phyloP scores from a whole-genome alignment of 2,329 filamentous ascomycete species.

The Lachnellula occidentalis region DNA sequence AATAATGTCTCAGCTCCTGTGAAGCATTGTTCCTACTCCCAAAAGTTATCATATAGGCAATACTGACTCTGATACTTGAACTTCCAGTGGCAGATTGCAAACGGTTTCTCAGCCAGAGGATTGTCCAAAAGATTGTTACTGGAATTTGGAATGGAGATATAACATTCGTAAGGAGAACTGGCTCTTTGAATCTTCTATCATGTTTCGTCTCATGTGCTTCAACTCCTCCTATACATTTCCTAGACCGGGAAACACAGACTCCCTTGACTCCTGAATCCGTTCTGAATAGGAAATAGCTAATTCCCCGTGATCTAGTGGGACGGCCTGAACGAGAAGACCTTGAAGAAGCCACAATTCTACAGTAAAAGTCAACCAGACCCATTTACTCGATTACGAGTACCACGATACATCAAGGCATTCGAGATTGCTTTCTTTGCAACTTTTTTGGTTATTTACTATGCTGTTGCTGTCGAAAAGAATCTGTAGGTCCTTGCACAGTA shows the following conservation, averaged over 20 bases:
- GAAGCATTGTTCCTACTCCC: too few relatives aligned
- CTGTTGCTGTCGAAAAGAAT: constrained; percentile 72
- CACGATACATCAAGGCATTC: constrained; percentile 78
- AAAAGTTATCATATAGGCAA: too few relatives aligned
- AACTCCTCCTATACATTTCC: too few relatives aligned
- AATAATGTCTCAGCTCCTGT: too few relatives aligned
- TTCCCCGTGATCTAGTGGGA: too few relatives aligned
- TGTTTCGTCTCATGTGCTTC: too few relatives aligned
- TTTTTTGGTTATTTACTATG: constrained; percentile 77
- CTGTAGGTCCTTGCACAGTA: constrained; percentile 32
- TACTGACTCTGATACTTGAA: too few relatives aligned
- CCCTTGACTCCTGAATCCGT: too few relatives aligned
- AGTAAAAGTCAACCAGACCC: constrained; percentile 62
- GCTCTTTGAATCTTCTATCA: too few relatives aligned
- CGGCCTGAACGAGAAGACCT: constrained; percentile 63
- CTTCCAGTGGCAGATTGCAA: constrained; percentile 65
- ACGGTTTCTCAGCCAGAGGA: constrained; percentile 73
- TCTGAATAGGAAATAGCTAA: too few relatives aligned
- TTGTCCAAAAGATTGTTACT: constrained; percentile 77
- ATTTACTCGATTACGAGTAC: constrained; percentile 71
- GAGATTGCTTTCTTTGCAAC: constrained; percentile 75
- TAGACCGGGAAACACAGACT: too few relatives aligned
- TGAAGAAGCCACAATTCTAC: constrained; percentile 73
- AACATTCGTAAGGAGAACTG: too few relatives aligned
- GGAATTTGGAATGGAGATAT: constrained; percentile 85